Percentiles rank a stretch among this genome's conserved stretches.
These are phyloP conservation scores for Escovopsis sp. DNA, from an alignment of 2,329 filamentous ascomycete genomes.

Conservation along the genomic window DNA sequence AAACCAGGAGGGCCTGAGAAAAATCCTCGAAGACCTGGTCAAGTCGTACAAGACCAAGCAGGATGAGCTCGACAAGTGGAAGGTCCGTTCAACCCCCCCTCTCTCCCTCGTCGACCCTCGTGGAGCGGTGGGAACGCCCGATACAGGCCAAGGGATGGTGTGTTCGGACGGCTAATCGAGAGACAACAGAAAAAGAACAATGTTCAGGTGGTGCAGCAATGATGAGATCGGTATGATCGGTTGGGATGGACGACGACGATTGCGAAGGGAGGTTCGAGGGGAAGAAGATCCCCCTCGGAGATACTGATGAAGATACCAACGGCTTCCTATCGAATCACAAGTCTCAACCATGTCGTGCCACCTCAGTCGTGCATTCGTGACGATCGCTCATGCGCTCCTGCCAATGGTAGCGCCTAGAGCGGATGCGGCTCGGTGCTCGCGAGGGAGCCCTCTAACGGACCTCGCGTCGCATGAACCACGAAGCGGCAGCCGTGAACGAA, in stretches of 20 bases:
- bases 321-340: background rate
- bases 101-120: background rate
- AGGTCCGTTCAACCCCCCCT: conserved; percentile 43
- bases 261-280: conserved; percentile 8
- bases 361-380: background rate
- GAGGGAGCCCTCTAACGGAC: too few species aligned
- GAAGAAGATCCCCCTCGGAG: conserved; percentile 3
- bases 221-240: conserved; percentile 11
- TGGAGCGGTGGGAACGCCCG: background rate
- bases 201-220: conserved; percentile 72
- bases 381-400: background rate
- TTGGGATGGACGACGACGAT: background rate
- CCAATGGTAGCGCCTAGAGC: too few species aligned
- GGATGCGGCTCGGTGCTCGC: too few species aligned
- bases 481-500: too few species aligned
- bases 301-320: background rate
- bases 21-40: conserved; percentile 84
- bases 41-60: conserved; percentile 96
- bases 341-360: background rate
- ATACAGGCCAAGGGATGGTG: too few species aligned
- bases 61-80: conserved; percentile 94
- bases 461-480: too few species aligned
- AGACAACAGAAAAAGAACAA: conserved; percentile 68
- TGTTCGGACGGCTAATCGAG: conserved; percentile 4
- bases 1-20: conserved; percentile 85